Conservation (phyloP, 148 eudicot species). For the Cornus controversa region DNA sequence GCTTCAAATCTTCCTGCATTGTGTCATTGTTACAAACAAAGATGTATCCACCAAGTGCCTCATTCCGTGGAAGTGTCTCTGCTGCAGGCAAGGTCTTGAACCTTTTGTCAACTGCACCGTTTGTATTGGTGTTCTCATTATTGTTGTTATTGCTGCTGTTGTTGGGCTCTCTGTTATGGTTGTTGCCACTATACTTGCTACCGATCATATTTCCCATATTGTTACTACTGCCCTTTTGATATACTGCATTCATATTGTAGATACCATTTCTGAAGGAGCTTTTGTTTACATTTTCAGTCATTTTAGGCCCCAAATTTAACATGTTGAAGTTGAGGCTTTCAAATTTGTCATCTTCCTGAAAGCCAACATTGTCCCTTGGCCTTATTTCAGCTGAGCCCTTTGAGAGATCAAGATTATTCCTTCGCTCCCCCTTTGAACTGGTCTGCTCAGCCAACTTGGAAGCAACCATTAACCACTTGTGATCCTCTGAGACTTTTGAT, state of each 20-base stretch:
- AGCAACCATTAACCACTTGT: conserved; percentile 90
- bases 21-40: conserved; percentile 90
- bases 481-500: conserved; percentile 76
- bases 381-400: conserved; percentile 64
- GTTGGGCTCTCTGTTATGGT: conserved; percentile 50
- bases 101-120: conserved; percentile 62
- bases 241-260: conserved; percentile 59
- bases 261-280: conserved; percentile 47
- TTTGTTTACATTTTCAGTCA: conserved; percentile 51
- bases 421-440: conserved; percentile 75
- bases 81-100: conserved; percentile 98
- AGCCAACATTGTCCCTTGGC: conserved; percentile 57
- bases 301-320: conserved; percentile 67
- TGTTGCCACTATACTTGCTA: conserved; percentile 54
- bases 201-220: conserved; percentile 46
- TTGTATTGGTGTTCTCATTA: conserved; percentile 42
- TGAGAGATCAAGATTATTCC: conserved; percentile 79
- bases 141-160: conserved; percentile 34
- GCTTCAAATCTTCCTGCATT: conserved; percentile 78
- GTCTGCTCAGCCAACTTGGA: conserved; percentile 94
- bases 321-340: conserved; percentile 76
- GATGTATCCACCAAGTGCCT: conserved; percentile 96
- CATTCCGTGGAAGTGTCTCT: conserved; percentile 90
- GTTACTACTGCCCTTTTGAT: conserved; percentile 55
- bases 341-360: conserved; percentile 88